A percentile compares a stretch with the other conserved stretches of the same genome.
Conservation (phyloP, 208 protist genomes). For the Zelonia costaricensis region DNA sequence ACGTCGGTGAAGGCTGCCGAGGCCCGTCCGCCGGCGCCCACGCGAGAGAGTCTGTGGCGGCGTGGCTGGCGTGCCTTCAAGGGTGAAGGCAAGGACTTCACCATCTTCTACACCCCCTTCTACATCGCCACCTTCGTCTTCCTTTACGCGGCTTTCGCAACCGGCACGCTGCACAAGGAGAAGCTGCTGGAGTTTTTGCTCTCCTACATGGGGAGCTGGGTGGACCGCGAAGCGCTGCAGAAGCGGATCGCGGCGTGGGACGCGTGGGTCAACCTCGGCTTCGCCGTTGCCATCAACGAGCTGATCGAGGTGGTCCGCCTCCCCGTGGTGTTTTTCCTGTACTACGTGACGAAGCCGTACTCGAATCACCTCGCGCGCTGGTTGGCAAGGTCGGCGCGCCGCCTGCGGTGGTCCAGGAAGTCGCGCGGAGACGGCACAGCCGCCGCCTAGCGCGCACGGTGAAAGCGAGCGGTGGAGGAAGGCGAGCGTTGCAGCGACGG, state of each 20-base stretch:
- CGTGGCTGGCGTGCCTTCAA: conserved; percentile 22
- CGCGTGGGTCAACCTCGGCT: conserved; percentile 52
- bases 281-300: conserved; percentile 65
- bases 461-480: no score
- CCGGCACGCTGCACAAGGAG: conserved; percentile 42
- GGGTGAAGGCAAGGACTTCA: conserved; percentile 33
- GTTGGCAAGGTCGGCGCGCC: neutral
- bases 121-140: conserved; percentile 27
- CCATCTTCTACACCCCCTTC: conserved; percentile 27
- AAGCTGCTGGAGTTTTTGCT: conserved; percentile 48
- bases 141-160: conserved; percentile 50
- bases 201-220: conserved; percentile 36
- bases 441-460: no score
- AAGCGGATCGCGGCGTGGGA: conserved; percentile 50
- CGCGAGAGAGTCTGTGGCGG: neutral
- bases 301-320: conserved; percentile 51
- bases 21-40: neutral
- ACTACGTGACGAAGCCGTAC: conserved; percentile 23
- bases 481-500: no score
- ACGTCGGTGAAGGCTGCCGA: neutral
- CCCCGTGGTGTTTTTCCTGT: conserved; percentile 50
- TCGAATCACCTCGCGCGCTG: conserved; percentile 20
- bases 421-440: no score
- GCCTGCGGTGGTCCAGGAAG: conserved; percentile 6
- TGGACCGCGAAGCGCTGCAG: conserved; percentile 47